Base-by-base conservation (phyloP, 495 filamentous ascomycete species). In the Xylaria scruposa region DNA sequence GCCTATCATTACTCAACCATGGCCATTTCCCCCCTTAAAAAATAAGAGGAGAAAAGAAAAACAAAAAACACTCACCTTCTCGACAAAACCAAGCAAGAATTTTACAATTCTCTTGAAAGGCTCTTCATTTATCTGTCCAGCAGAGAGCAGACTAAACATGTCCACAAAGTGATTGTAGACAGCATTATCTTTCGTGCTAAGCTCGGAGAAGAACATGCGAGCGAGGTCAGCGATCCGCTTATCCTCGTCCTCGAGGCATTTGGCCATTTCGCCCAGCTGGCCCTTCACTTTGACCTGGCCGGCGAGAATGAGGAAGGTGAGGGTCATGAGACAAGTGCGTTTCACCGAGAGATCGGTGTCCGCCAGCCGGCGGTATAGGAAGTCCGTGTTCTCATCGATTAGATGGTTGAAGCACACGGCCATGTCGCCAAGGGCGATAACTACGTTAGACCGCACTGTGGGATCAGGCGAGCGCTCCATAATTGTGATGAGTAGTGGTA, bases 221-320 rank as follows among this genome's bases (percentile, higher is more conserved):
- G 94, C 92, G 74, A 99, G 85, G 77, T 99, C 96, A 3, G 93
- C 92, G 71, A 97, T 97, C 65, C 93, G 88, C 84, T 94, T 95
- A 76, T 99, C 96, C 2, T 91, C 89, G 73, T 98, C 97, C 80
- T 99, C 96, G 36, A 98, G 86, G 78, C 96, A 99, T 82, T 98
- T 98, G 24, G 96, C 96, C 96, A 99, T 99, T 82, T 98, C 96
- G 33, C 96, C 97, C 26, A 99, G 86, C 82, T 99, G 96, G n/a
- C 96, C 96, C 84, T 99, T 99, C 79, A 99, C 96, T 83, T 99
- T 99, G 81, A 99, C 96, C 82, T 99, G 96, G 24, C 96, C 96
- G 0, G 96, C 96, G 33, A 99, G 83, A 77, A 99, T 99, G 38
- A 98, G 83, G 86, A 99, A 99, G 3, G 97, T 99, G 70, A 99